phyloP scores from a whole-genome alignment of 768 basidiomycete genomes.

The Mycena amicta region DNA sequence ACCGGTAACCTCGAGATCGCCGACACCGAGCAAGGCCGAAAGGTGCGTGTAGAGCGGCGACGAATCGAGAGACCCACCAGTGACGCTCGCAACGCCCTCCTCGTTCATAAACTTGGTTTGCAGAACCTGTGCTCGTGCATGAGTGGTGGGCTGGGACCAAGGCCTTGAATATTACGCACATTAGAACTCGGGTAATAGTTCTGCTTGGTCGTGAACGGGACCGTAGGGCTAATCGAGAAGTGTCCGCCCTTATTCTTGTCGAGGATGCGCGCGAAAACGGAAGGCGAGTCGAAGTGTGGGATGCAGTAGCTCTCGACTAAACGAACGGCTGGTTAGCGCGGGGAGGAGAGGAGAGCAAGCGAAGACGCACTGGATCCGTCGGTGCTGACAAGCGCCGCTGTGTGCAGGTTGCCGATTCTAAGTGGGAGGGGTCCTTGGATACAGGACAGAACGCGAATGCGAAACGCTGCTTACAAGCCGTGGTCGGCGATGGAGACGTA shows the following conservation, averaged over 20 bases:
- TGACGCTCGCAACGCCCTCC: slow-evolving; percentile 81
- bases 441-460: neutral
- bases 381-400: slow-evolving; percentile 80
- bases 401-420: slow-evolving; percentile 83
- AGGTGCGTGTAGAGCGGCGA: neutral
- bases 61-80: slow-evolving; percentile 48
- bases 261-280: slow-evolving; percentile 85
- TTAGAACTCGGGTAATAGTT: slow-evolving; percentile 84
- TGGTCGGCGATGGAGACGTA: slow-evolving; percentile 81
- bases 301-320: slow-evolving; percentile 91
- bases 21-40: slow-evolving; percentile 3
- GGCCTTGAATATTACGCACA: slow-evolving; percentile 43
- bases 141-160: neutral
- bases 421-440: neutral
- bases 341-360: neutral
- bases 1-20: neutral
- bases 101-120: slow-evolving; percentile 94
- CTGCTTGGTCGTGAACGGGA: slow-evolving; percentile 74
- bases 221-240: slow-evolving; percentile 81
- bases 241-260: slow-evolving; percentile 93
- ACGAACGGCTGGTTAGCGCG: neutral
- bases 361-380: slow-evolving; percentile 74
- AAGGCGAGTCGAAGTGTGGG: slow-evolving; percentile 92
- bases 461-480: slow-evolving; percentile 55
- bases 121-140: slow-evolving; percentile 51